phyloP scores from a whole-genome alignment of 805 yeast species.

The Ogataea zsoltii region DNA sequence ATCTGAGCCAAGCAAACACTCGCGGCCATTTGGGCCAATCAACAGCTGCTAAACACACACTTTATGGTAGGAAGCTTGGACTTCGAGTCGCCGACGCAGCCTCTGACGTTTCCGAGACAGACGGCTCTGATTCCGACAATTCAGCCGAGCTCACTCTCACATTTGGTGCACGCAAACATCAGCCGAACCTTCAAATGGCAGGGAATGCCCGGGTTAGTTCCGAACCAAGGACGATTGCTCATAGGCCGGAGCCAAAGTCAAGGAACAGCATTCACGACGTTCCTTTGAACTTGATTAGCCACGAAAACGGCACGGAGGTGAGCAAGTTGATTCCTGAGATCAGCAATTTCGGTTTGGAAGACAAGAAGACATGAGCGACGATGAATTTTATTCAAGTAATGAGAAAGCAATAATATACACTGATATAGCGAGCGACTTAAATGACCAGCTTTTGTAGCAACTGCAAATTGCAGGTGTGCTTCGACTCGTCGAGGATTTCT shows the following conservation, averaged over 20 bases:
- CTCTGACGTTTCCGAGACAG: conserved; percentile 10
- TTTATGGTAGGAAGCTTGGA: conserved; percentile 22
- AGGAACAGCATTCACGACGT: conserved; percentile 16
- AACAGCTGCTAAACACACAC: conserved; percentile 10
- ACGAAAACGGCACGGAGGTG: conserved; percentile 10
- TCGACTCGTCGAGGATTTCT: conserved; percentile 9
- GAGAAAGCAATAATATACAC: conserved; percentile 2
- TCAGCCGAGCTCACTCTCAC: conserved; percentile 23
- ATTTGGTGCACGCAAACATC: conserved; percentile 15
- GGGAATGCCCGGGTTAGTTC: background rate
- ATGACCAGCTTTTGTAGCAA: conserved; percentile 11
- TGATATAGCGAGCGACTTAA: conserved; percentile 1
- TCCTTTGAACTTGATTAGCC: conserved; percentile 11
- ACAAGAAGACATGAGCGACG: background rate
- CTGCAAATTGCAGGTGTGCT: conserved; percentile 3
- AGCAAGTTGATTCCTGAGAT: conserved; percentile 16
- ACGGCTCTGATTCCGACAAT: conserved; percentile 16
- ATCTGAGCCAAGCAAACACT: background rate
- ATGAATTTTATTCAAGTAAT: background rate
- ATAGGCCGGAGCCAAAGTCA: background rate
- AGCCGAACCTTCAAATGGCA: background rate
- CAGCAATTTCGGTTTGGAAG: conserved; percentile 5
- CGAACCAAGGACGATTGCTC: conserved; percentile 5
- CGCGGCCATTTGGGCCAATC: background rate
- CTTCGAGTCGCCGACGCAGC: background rate